phyloP scores from a whole-genome alignment of 2,329 filamentous ascomycete species.

The Neofusicoccum cordaticola region DNA sequence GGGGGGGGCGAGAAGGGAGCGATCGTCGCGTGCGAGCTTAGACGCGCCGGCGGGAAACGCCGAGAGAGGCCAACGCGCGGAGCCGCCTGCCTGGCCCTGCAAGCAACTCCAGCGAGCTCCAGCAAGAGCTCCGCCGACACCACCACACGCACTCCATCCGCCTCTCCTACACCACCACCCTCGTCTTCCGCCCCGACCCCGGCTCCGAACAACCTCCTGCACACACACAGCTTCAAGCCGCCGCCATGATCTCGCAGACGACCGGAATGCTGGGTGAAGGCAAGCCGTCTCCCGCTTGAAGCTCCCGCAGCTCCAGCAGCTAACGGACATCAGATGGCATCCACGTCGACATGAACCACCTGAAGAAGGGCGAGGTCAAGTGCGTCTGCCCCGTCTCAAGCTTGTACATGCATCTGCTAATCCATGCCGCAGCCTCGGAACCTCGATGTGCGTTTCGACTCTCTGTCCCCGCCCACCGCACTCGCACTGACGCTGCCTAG shows the following conservation, averaged over 20 bases:
- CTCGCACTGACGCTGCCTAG: constrained; percentile 47
- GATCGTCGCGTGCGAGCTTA: constrained; percentile 5
- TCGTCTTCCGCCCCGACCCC: not conserved
- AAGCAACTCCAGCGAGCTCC: constrained; percentile 7
- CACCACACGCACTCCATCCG: not conserved
- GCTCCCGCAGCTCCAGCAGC: constrained; percentile 17
- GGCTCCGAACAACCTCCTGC: not conserved
- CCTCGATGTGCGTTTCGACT: constrained; percentile 74
- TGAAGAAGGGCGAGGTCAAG: constrained; percentile 99
- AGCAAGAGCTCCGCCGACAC: constrained; percentile 3
- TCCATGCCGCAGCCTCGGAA: constrained; percentile 69
- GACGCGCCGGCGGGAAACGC: constrained; percentile 7
- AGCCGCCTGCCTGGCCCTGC: constrained; percentile 10
- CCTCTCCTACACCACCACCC: not conserved
- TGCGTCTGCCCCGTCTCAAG: constrained; percentile 49
- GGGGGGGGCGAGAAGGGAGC: constrained; percentile 4
- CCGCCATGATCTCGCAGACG: constrained; percentile 18
- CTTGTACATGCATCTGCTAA: not conserved
- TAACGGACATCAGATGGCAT: constrained; percentile 75
- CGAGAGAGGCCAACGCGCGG: constrained; percentile 11
- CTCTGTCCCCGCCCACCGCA: constrained; percentile 22
- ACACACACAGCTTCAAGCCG: constrained; percentile 5
- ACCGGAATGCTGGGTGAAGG: constrained; percentile 40
- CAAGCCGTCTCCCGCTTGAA: constrained; percentile 20
- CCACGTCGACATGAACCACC: constrained; percentile 95